Conservation (phyloP, 768 basidiomycete species). For the Tulasnella sp. region DNA sequence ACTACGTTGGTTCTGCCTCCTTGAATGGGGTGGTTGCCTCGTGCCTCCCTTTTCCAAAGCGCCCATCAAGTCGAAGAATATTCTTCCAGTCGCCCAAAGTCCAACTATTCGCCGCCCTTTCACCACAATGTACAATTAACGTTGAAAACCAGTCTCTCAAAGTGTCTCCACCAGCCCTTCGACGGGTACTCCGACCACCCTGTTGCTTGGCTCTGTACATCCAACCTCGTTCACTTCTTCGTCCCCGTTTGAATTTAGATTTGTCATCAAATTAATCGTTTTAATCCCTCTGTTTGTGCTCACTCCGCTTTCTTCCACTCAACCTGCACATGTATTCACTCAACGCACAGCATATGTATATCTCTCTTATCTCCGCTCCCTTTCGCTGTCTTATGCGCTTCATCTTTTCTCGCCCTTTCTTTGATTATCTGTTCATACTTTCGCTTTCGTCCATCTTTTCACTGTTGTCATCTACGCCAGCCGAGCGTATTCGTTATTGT, state of each 20-base stretch:
- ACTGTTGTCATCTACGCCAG: background rate
- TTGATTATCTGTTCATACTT: background rate
- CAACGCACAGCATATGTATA: conserved; percentile 8
- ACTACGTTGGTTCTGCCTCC: background rate
- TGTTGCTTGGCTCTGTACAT: background rate
- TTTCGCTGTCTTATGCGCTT: background rate
- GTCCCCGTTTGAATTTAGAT: background rate
- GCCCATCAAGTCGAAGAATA: background rate
- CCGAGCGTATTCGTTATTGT: background rate
- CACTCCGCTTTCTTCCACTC: background rate
- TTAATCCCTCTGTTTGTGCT: background rate
- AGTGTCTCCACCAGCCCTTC: background rate
- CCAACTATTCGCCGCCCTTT: background rate
- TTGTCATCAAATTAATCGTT: background rate
- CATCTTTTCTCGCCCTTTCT: background rate
- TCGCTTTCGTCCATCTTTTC: background rate
- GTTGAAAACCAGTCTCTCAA: background rate
- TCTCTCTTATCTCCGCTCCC: background rate
- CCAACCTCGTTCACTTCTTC: background rate
- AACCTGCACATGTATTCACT: background rate
- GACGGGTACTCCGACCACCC: background rate
- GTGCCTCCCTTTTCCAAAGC: background rate
- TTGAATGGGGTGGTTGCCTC: background rate
- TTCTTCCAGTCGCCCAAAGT: background rate
- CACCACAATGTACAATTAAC: conserved; percentile 5